Base-by-base conservation (phyloP, 1,284 basidiomycete species). In the Irpex sp. region DNA sequence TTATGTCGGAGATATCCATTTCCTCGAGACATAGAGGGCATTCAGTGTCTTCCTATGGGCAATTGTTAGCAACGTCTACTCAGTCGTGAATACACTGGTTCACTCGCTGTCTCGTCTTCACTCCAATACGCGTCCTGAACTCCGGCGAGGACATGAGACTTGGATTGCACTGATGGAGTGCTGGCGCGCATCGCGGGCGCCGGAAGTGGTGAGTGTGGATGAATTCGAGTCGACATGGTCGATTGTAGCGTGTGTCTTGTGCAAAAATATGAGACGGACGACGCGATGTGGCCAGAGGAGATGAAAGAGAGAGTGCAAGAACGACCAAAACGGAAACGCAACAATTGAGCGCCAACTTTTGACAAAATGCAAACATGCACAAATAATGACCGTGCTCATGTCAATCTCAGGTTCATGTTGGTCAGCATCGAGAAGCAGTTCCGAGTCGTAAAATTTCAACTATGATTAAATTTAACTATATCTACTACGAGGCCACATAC, bases 51-150 rank as follows among this genome's bases (percentile, higher is more conserved):
- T 99, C 97, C 94, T 97, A 66, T 1, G 66, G 62, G n/a, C 14
- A 2, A 61, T 42, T n/a, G 35, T 48, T 48, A 64, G 47, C 61
- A 67, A 47, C 59, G 3, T 28, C 14, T 49, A 36, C n/a, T n/a
- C 53, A 21, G 45, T 14, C 56, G 19, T n/a, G 49, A n/a, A 39
- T 33, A 16, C 23, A 51, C 12, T 45, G 18, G 12, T 8, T 49
- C 9, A 37, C 72, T 61, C 60, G 73, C 72, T 55, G 72, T 71
- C 66, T 98, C 95, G 74, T 98, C 95, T 75, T 98, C 94, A 73
- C 92, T 95, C 95, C 95, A 98, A 73, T 95, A 96, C 80, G 95
- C 95, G 88, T 98, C 95, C 76, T 96, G 95, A 49, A 98, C 87
- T 42, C 93, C 90, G 51, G 90, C 91, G 64, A 93, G 78, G 64